Conservation (phyloP, 75 land plant genomes). For the Azolla pinnata region DNA sequence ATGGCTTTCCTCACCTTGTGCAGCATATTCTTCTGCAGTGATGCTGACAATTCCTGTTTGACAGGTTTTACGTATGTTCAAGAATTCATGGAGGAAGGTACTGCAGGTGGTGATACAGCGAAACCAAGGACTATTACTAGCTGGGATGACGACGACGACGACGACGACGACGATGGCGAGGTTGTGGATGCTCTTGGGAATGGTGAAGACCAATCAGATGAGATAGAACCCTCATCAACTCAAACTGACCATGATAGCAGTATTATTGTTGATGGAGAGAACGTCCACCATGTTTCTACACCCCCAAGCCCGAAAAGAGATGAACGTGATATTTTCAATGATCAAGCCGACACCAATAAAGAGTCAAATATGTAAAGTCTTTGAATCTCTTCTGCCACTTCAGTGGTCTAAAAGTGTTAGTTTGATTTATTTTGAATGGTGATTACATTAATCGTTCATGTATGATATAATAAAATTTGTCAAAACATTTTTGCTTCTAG, state of each 20-base stretch:
- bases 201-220: slow-evolving; percentile 11
- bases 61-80: slow-evolving; percentile 55
- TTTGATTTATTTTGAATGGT: too few species aligned
- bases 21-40: not conserved
- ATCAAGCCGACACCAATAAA: too few species aligned
- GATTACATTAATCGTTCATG: too few species aligned
- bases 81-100: slow-evolving; percentile 40
- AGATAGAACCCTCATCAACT: too few species aligned
- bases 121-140: slow-evolving; percentile 25
- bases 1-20: not conserved
- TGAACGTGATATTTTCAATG: slow-evolving; percentile 7
- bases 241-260: too few species aligned
- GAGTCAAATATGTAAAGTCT: too few species aligned
- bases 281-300: slow-evolving; percentile 4
- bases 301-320: slow-evolving; percentile 7
- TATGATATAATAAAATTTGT: too few species aligned
- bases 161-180: slow-evolving; percentile 20
- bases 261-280: slow-evolving; percentile 11
- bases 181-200: slow-evolving; percentile 19
- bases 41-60: slow-evolving; percentile 1
- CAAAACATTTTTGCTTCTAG: too few species aligned
- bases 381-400: too few species aligned
- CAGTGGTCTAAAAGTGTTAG: too few species aligned
- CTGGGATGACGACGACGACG: slow-evolving; percentile 21
- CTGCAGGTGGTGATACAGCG: slow-evolving; percentile 24